Evolutionary conservation across 2,329 filamentous ascomycete species (phyloP).

Genomic region (Diaporthe velutina): DNA sequence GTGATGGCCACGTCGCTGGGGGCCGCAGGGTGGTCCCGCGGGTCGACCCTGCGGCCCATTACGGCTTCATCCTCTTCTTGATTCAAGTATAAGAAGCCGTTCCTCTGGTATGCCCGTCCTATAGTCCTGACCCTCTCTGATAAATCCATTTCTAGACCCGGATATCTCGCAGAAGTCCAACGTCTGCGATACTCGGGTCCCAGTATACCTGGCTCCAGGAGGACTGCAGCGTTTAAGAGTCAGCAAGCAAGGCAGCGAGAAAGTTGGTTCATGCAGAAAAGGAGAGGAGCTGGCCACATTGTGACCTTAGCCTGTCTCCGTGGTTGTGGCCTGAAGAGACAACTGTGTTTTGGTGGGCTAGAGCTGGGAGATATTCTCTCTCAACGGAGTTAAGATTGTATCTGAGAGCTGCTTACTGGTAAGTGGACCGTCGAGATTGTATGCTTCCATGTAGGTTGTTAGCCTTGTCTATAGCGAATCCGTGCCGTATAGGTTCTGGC

Average conservation of each 20-base stretch:
- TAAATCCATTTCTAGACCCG: neutral
- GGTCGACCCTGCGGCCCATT: constrained; percentile 10
- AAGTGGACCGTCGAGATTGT: neutral
- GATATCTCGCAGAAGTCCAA: neutral
- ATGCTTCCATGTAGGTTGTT: neutral
- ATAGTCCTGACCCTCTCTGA: neutral
- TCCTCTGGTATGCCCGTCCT: neutral
- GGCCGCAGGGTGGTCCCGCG: neutral
- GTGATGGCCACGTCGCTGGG: neutral
- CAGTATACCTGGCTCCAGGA: neutral
- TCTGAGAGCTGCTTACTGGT: neutral
- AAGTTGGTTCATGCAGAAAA: neutral
- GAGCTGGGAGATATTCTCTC: neutral
- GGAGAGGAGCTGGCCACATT: no score
- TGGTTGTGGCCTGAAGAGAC: no score
- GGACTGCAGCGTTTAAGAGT: neutral
- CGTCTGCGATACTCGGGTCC: neutral
- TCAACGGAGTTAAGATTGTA: neutral
- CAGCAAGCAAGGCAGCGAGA: neutral
- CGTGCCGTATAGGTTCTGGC: no score
- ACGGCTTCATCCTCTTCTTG: neutral
- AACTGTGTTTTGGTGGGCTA: no score
- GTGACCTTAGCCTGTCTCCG: no score
- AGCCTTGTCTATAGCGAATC: no score
- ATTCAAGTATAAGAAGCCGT: neutral